Evolutionary conservation across 257 asterid genomes (phyloP).

Genomic region (Petunia secreta): DNA sequence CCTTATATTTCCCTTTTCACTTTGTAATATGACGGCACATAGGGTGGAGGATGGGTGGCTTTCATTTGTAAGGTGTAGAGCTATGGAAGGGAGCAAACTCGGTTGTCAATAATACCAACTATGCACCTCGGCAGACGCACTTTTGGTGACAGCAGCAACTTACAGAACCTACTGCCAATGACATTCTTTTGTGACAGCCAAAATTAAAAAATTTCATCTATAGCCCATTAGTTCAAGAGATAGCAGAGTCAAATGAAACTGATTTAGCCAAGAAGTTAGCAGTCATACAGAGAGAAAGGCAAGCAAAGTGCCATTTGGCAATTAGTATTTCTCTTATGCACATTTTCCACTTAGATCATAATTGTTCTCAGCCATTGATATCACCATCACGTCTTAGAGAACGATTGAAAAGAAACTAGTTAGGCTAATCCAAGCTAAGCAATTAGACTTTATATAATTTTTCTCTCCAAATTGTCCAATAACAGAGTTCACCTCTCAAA

Average conservation of each 20-base stretch:
- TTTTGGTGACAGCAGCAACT: not conserved
- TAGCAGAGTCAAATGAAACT: not conserved
- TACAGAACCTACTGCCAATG: not conserved
- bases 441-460: not conserved
- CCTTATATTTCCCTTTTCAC: not conserved
- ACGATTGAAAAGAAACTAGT: not conserved
- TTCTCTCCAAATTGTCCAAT: not conserved
- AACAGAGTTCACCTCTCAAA: not conserved
- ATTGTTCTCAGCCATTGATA: not conserved
- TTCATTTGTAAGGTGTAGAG: constrained; percentile 1
- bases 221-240: not conserved
- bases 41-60: not conserved
- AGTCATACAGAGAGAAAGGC: not conserved
- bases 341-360: not conserved
- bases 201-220: not conserved
- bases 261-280: not conserved
- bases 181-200: not conserved
- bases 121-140: not conserved
- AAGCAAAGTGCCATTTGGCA: not conserved
- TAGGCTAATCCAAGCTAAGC: not conserved
- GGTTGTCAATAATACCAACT: not conserved
- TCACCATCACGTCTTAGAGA: not conserved
- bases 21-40: not conserved
- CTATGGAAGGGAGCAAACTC: not conserved
- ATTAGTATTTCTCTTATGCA: not conserved